These are phyloP conservation scores for Tulasnella sp. DNA, from an alignment of 768 basidiomycete genomes.

Conservation along the genomic window DNA sequence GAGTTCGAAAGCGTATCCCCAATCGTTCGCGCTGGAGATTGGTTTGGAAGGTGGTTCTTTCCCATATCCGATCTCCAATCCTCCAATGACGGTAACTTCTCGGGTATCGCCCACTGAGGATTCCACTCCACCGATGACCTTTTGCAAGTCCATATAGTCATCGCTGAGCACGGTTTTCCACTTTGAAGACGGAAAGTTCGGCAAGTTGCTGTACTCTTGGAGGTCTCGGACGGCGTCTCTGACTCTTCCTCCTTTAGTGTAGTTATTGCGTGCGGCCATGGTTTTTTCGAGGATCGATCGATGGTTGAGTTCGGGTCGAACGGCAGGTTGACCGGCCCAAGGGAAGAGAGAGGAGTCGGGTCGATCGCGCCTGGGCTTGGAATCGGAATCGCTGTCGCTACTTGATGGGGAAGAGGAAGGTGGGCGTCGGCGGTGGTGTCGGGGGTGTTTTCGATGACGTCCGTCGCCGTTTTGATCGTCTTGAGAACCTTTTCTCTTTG, in stretches of 20 bases:
- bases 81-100: background rate
- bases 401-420: background rate
- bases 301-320: background rate
- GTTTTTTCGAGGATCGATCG: background rate
- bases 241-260: background rate
- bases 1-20: background rate
- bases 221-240: background rate
- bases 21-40: background rate
- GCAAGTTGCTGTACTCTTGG: background rate
- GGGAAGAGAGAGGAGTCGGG: background rate
- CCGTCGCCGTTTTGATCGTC: background rate
- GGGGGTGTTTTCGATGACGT: background rate
- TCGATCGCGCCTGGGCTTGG: background rate
- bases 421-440: background rate
- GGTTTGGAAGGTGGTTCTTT: background rate
- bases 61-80: background rate
- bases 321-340: background rate
- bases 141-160: conserved; percentile 20
- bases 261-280: background rate
- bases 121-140: conserved; percentile 5
- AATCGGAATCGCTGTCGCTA: background rate
- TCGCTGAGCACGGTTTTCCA: conserved; percentile 20
- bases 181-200: conserved; percentile 13
- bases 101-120: background rate
- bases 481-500: background rate